Percentiles rank a stretch among this genome's conserved stretches.
Conservation (phyloP, 345 rosid species). For the Aquilaria malaccensis region DNA sequence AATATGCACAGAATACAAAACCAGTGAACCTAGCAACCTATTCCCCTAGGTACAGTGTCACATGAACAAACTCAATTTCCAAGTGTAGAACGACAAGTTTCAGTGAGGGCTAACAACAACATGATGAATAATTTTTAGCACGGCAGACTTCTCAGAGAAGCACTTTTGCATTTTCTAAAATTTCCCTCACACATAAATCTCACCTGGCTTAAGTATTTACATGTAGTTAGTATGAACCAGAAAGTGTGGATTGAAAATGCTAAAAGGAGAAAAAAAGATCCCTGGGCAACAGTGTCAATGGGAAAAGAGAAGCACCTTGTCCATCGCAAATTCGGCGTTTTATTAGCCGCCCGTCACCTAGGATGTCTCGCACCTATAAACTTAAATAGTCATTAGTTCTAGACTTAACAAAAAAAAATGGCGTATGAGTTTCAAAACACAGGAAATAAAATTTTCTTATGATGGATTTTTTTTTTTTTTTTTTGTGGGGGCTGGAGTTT, state of each 20-base stretch:
- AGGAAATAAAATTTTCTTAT: background rate
- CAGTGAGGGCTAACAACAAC: no score
- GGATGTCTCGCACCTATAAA: slow-evolving; percentile 89
- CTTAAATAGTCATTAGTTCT: slow-evolving; percentile 17
- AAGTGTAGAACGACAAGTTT: no score
- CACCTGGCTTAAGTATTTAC: background rate
- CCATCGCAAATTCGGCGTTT: slow-evolving; percentile 90
- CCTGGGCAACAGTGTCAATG: background rate
- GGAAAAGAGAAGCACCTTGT: slow-evolving; percentile 41
- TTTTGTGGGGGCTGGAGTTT: no score
- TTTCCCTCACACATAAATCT: background rate
- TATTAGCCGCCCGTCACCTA: slow-evolving; percentile 94
- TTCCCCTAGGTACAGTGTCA: no score
- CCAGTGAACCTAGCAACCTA: no score
- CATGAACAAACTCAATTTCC: no score
- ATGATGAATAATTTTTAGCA: no score
- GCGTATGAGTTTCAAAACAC: background rate
- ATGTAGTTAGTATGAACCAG: background rate
- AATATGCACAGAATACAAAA: no score
- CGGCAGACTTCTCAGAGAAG: no score
- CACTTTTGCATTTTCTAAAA: no score
- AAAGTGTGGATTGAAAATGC: background rate
- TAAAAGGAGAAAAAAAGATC: background rate
- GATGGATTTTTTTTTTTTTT: no score
- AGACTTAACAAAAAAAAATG: background rate